A percentile compares a stretch with the other conserved stretches of the same genome.
phyloP scores from a whole-genome alignment of 306 rosid genomes.

The Crataegus laevigata region DNA sequence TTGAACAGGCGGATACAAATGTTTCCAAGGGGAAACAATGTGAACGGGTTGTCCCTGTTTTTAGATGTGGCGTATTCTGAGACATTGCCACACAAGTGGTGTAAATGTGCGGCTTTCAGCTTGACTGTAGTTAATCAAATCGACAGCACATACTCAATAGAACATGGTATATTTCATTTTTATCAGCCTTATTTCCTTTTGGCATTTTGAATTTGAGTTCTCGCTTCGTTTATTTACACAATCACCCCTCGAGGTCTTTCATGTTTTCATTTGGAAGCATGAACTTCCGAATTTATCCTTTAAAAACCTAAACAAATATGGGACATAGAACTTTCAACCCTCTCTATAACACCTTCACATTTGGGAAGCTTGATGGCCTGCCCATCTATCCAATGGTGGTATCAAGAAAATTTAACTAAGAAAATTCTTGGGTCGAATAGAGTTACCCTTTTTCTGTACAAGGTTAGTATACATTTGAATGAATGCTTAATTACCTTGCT shows the following conservation, averaged over 20 bases:
- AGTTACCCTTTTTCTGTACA: no score
- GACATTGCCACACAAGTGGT: conserved; percentile 41
- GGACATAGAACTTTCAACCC: not conserved
- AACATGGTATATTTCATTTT: conserved; percentile 49
- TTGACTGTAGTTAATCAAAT: conserved; percentile 69
- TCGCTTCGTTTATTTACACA: not conserved
- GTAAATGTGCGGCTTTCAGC: conserved; percentile 41
- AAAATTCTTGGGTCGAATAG: no score
- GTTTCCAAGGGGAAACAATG: conserved; percentile 91
- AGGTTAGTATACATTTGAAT: no score
- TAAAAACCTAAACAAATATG: not conserved
- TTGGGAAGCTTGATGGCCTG: not conserved
- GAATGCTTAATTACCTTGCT: no score
- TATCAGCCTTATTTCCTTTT: not conserved
- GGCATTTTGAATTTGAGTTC: not conserved
- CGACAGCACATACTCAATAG: conserved; percentile 54
- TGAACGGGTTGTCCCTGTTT: conserved; percentile 52
- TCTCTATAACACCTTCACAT: not conserved
- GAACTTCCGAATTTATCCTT: not conserved
- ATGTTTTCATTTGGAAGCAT: not conserved
- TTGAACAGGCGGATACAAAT: conserved; percentile 46
- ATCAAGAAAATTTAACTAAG: no score
- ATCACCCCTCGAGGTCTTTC: not conserved
- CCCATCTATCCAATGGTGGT: not conserved
- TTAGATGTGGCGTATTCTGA: conserved; percentile 57